Percentiles rank a stretch among this genome's conserved stretches.
Evolutionary conservation across 2,329 filamentous ascomycete genomes (phyloP).

Genomic region (Ophiocordyceps robertsii): DNA sequence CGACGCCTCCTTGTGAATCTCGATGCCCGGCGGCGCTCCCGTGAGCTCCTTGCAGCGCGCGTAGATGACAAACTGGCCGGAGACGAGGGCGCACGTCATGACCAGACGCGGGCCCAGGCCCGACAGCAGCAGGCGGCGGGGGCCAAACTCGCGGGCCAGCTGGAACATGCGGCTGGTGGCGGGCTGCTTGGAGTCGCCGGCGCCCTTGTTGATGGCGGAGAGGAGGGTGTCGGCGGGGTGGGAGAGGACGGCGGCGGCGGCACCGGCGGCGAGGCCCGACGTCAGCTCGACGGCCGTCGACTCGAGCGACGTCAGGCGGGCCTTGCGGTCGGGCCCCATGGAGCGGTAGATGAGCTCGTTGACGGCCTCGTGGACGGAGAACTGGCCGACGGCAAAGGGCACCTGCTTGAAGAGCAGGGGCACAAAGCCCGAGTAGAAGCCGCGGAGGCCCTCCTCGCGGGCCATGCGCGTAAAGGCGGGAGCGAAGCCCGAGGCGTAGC

Average conservation of each 20-base stretch:
- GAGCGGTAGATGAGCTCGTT: conserved; percentile 59
- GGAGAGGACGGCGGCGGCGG: conserved; percentile 76
- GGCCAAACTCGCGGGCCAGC: conserved; percentile 36
- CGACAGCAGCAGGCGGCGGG: conserved; percentile 29
- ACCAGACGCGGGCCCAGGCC: conserved; percentile 36
- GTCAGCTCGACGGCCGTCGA: conserved; percentile 76
- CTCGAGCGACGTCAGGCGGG: conserved; percentile 51
- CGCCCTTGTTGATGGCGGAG: conserved; percentile 42
- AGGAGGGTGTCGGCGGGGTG: conserved; percentile 66
- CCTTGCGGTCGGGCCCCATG: conserved; percentile 55
- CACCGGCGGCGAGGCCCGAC: conserved; percentile 76
- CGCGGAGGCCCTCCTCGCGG: conserved; percentile 61
- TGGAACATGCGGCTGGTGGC: conserved; percentile 37
- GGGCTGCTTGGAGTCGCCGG: conserved; percentile 32
- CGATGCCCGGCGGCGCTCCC: conserved; percentile 34
- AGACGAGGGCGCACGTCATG: conserved; percentile 40
- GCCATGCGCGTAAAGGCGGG: conserved; percentile 64
- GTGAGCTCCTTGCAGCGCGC: conserved; percentile 39
- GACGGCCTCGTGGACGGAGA: conserved; percentile 84
- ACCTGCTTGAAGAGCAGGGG: conserved; percentile 81
- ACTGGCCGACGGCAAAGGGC: conserved; percentile 88
- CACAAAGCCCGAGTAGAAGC: conserved; percentile 86
- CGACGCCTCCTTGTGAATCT: conserved; percentile 35
- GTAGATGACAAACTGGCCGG: conserved; percentile 41
- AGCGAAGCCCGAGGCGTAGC: conserved; percentile 59